These are phyloP conservation scores for Achaetomium macrosporum DNA, from an alignment of 2,329 filamentous ascomycete genomes.

Conservation along the genomic window DNA sequence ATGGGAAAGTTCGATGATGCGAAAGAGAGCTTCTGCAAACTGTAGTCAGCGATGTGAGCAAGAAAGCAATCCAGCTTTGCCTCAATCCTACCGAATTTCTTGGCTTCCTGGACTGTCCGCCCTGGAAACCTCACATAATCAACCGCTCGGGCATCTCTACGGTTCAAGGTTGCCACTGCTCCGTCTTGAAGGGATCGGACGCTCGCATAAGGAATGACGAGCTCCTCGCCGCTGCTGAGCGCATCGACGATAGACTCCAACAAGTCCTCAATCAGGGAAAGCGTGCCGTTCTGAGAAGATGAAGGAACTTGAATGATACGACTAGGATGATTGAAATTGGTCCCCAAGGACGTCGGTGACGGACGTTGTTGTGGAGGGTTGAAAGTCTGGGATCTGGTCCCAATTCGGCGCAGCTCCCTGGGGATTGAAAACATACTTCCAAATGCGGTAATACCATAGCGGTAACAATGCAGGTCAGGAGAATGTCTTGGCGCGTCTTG, in stretches of 20 bases:
- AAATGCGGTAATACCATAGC: background rate
- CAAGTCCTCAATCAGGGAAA: conserved; percentile 17
- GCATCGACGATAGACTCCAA: conserved; percentile 22
- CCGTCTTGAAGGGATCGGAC: conserved; percentile 3
- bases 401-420: background rate
- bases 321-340: background rate
- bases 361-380: background rate
- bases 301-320: background rate
- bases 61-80: too few species aligned
- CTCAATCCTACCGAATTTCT: conserved; percentile 44
- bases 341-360: background rate
- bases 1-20: conserved; percentile 54
- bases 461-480: too few species aligned
- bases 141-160: background rate
- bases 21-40: conserved; percentile 47
- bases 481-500: too few species aligned
- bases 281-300: background rate
- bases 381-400: background rate
- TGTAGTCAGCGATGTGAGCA: background rate
- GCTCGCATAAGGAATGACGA: conserved; percentile 20
- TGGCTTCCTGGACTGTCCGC: conserved; percentile 40
- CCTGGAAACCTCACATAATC: conserved; percentile 41
- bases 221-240: conserved; percentile 11
- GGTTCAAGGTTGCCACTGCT: background rate
- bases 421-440: conserved; percentile 9